phyloP scores from a whole-genome alignment of 2,329 filamentous ascomycete species.

The Fusarium ramigenum region DNA sequence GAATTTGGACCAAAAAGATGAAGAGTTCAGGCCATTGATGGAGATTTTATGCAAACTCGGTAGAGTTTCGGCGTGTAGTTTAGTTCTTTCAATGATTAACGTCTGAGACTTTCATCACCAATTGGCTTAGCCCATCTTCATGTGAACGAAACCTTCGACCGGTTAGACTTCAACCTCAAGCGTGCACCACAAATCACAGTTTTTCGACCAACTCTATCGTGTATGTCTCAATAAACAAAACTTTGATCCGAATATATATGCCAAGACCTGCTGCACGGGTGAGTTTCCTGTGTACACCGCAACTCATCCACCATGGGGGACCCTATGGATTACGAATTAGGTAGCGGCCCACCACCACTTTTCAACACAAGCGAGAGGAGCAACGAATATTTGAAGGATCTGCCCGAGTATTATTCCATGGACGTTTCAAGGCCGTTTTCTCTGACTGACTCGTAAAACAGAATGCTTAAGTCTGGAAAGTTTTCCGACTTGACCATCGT shows the following conservation, averaged over 20 bases:
- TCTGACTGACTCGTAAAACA: no score
- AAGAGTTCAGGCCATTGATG: neutral
- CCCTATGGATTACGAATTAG: neutral
- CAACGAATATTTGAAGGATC: no score
- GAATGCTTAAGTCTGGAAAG: accelerated
- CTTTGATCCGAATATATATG: accelerated
- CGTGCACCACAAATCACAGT: no score
- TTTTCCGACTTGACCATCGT: slow-evolving; percentile 8
- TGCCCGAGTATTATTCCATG: no score
- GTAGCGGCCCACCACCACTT: neutral
- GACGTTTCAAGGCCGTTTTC: no score
- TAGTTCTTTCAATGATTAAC: no score
- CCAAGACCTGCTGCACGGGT: accelerated
- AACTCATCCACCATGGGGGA: neutral
- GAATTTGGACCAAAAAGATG: accelerated
- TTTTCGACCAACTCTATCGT: accelerated
- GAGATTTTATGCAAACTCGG: neutral
- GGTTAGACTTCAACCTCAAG: neutral
- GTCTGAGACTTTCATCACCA: neutral
- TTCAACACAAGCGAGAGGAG: neutral
- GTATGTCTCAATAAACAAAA: accelerated
- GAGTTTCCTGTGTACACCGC: neutral
- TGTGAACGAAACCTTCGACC: neutral
- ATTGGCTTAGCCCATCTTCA: neutral
- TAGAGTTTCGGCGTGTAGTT: neutral